Conservation (phyloP, 331 rosid species). For the Acacia concinna region DNA sequence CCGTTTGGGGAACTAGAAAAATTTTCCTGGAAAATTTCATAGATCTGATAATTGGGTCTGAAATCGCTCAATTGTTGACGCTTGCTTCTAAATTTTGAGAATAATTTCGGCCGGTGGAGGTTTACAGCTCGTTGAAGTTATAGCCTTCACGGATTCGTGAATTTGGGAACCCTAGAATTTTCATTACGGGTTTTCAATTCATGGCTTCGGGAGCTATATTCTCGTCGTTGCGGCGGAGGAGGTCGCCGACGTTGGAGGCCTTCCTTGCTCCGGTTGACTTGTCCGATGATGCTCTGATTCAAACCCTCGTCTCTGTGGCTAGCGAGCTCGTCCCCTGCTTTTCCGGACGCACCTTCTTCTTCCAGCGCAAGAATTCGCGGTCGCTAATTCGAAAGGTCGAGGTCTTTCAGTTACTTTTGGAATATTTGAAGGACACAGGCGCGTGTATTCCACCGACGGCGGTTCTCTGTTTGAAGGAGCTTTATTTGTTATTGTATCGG, state of each 20-base stretch:
- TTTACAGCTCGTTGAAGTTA: neutral
- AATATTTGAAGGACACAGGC: slow-evolving; percentile 48
- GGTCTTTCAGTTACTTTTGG: slow-evolving; percentile 59
- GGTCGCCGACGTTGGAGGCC: slow-evolving; percentile 76
- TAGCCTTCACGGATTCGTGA: slow-evolving; percentile 6
- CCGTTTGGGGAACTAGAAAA: slow-evolving; percentile 14
- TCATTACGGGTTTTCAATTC: neutral
- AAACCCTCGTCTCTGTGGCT: slow-evolving; percentile 53
- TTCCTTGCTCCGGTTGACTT: slow-evolving; percentile 78
- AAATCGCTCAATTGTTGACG: neutral
- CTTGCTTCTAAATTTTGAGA: neutral
- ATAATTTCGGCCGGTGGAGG: neutral
- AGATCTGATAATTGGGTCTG: slow-evolving; percentile 9
- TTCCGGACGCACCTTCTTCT: slow-evolving; percentile 44
- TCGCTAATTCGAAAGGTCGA: slow-evolving; percentile 64
- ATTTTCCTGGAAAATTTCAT: neutral
- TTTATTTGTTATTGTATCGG: slow-evolving; percentile 61
- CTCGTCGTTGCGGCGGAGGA: slow-evolving; percentile 69
- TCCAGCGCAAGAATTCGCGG: slow-evolving; percentile 71
- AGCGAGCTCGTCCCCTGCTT: slow-evolving; percentile 52
- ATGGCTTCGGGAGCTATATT: slow-evolving; percentile 82
- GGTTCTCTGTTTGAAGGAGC: slow-evolving; percentile 72
- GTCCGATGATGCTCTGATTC: slow-evolving; percentile 51
- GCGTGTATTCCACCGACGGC: slow-evolving; percentile 44
- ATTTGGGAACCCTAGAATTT: slow-evolving; percentile 15